These are phyloP conservation scores for Cercospora beticola DNA, from an alignment of 2,329 filamentous ascomycete genomes.

Conservation along the genomic window DNA sequence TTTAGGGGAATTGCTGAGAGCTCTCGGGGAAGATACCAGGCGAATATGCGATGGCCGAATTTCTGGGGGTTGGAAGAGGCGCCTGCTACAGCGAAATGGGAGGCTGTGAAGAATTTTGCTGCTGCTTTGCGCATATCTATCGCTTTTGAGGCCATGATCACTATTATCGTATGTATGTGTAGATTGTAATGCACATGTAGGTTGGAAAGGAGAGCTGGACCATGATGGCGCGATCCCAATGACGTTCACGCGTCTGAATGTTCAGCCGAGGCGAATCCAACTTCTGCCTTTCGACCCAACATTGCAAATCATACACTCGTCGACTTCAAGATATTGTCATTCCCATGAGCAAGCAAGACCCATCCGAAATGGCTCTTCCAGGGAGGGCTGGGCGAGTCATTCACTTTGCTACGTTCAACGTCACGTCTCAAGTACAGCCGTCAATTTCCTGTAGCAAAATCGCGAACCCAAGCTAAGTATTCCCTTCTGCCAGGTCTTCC, in stretches of 20 bases:
- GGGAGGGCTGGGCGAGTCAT: conserved; percentile 38
- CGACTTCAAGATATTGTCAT: not conserved
- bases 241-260: conserved; percentile 9
- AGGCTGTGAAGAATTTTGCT: conserved; percentile 75
- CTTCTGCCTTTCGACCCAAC: not conserved
- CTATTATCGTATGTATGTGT: not conserved
- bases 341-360: conserved; percentile 5
- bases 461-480: conserved; percentile 18
- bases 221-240: not conserved
- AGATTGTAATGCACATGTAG: not conserved
- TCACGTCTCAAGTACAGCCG: conserved; percentile 44
- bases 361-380: conserved; percentile 7
- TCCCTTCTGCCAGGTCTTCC: conserved; percentile 69
- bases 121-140: conserved; percentile 65
- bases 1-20: conserved; percentile 83
- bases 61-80: conserved; percentile 82
- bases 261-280: not conserved
- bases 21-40: conserved; percentile 78
- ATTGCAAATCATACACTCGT: not conserved
- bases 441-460: conserved; percentile 2
- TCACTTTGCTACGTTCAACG: conserved; percentile 47
- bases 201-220: not conserved
- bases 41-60: conserved; percentile 87
- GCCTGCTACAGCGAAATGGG: conserved; percentile 83
- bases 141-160: conserved; percentile 6